Percentiles rank a stretch among this genome's conserved stretches.
These are phyloP conservation scores for Tetrahymena malaccensis DNA, from an alignment of 73 alveolate genomes.

Conservation along the genomic window DNA sequence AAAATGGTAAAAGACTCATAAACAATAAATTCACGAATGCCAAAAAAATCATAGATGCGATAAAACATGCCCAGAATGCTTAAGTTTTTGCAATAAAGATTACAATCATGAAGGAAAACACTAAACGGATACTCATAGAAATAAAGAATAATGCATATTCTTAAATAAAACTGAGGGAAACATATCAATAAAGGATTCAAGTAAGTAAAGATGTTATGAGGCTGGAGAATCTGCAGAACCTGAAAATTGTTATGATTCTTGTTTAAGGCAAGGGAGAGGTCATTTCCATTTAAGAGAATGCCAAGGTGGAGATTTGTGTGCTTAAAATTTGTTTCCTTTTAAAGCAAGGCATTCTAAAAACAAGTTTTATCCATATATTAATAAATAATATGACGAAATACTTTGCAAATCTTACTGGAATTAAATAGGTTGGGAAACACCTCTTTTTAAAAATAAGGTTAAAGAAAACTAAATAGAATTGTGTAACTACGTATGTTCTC, in stretches of 20 bases:
- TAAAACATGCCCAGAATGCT: not conserved
- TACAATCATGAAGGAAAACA: not conserved
- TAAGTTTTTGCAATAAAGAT: not conserved
- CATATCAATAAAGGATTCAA: not conserved
- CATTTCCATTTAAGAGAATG: constrained; percentile 26
- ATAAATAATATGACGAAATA: constrained; percentile 5
- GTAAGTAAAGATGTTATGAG: not conserved
- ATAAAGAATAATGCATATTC: not conserved
- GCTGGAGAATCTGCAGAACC: constrained; percentile 11
- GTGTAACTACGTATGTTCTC: constrained; percentile 4
- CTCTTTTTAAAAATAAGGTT: not conserved
- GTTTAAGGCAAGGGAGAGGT: constrained; percentile 17
- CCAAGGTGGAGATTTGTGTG: not conserved
- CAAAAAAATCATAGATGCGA: not conserved
- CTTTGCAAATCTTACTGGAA: constrained; percentile 10
- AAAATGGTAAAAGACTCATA: not conserved
- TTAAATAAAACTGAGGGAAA: not conserved
- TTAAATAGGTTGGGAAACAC: not conserved
- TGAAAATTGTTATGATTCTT: not conserved
- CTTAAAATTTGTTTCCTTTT: not conserved
- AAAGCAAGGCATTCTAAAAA: constrained; percentile 7
- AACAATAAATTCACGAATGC: not conserved
- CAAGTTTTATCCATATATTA: not conserved
- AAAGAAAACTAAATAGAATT: not conserved
- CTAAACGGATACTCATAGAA: constrained; percentile 1